These are phyloP conservation scores for Backusella westeae DNA, from an alignment of 192 early-diverging fungal species.

Conservation along the genomic window DNA sequence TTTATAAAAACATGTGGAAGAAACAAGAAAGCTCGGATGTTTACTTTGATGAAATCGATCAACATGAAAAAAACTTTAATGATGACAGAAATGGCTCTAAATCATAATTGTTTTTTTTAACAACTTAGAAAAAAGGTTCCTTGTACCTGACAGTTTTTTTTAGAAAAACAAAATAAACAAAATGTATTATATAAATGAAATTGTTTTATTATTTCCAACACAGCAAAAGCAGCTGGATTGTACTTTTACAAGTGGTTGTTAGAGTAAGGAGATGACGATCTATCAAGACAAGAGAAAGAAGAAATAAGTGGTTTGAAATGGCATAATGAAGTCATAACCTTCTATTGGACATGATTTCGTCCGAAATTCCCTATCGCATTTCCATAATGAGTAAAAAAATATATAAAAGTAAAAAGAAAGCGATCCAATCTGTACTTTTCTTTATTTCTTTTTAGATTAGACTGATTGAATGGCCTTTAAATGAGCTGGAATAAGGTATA, in stretches of 20 bases:
- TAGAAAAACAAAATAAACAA: background rate
- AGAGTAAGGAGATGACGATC: no score
- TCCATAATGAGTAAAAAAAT: constrained; percentile 1
- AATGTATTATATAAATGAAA: background rate
- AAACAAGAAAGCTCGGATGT: constrained; percentile 53
- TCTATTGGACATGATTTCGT: background rate
- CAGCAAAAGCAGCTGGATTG: no score
- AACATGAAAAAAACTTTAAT: constrained; percentile 1
- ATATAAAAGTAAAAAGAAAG: background rate
- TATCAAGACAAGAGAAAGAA: no score
- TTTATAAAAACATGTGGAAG: constrained; percentile 91
- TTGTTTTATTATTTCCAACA: background rate
- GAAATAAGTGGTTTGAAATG: background rate
- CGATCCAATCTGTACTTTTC: background rate
- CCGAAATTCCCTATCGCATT: background rate
- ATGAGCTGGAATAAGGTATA: background rate
- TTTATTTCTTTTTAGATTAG: background rate
- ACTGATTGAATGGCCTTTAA: background rate
- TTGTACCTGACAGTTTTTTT: background rate
- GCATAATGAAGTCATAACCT: background rate
- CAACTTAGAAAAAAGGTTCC: background rate
- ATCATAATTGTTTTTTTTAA: background rate
- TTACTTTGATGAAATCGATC: constrained; percentile 6
- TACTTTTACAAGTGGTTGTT: no score
- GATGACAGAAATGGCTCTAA: background rate